Conservation (phyloP, 306 rosid genomes). For the Alnus glutinosa region DNA sequence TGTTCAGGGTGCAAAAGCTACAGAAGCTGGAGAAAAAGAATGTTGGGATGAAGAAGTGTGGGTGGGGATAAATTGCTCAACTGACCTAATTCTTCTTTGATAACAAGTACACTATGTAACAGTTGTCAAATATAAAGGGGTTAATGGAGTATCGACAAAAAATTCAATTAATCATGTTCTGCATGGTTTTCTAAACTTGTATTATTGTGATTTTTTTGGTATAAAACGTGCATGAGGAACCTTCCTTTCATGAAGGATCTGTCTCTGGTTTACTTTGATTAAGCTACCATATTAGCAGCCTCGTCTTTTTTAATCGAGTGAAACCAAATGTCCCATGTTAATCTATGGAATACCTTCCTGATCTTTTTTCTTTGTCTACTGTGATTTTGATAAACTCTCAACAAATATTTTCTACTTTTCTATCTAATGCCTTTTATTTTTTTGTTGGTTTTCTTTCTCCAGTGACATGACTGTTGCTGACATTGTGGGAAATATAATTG, state of each 20-base stretch:
- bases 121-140: background rate
- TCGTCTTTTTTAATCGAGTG: background rate
- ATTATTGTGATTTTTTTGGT: background rate
- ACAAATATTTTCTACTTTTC: background rate
- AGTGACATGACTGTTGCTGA: background rate
- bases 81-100: too few species aligned
- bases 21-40: too few species aligned
- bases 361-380: background rate
- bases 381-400: background rate
- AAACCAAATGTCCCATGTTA: background rate
- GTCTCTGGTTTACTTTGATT: background rate
- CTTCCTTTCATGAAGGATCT: background rate
- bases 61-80: too few species aligned
- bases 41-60: too few species aligned
- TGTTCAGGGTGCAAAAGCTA: too few species aligned
- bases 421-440: background rate
- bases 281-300: background rate
- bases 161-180: background rate
- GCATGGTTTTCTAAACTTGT: background rate
- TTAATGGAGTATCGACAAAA: background rate
- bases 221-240: background rate
- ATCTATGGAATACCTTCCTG: background rate
- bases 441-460: conserved; percentile 14
- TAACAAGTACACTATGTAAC: background rate
- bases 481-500: background rate